Evolutionary conservation across 208 protist genomes (phyloP), one percentile per base, ranked within the genome.

Genomic region (Trypanosoma brucei): DNA sequence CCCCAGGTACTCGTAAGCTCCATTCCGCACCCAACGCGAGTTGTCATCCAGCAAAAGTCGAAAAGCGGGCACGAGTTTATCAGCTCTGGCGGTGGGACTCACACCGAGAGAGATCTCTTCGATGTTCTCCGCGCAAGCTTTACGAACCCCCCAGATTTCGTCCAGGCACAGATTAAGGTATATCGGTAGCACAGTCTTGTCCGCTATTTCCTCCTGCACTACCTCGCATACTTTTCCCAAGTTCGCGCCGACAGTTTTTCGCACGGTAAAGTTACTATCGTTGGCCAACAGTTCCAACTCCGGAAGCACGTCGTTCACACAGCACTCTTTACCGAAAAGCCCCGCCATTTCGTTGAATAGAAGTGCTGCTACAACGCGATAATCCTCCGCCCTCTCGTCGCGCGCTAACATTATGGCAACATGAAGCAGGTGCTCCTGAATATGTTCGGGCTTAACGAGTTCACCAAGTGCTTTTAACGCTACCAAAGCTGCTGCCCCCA

Each of bases 121-220:
- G 36, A 96, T 79, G 38, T 75, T 78, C 66, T 97, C 92, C 8
- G 86, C 91, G 65, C 94, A 98, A 6, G 93, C 94, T 79, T 97
- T 96, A 4, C 97, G 92, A 36, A 98, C 96, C 14, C 94, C 95
- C 95, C 95, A 98, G 7, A 98, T 95, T 49, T 98, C 95, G 68
- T 98, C 97, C n/a, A 81, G 68, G 60, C 89, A 97, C 37, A 98
- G 82, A 13, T 62, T 82, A 0, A 96, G 42, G 68, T 90, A 98
- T 8, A 98, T 68, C 35, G 86, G 83, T 36, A 97, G 65, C 11
- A 97, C 70, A 31, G 70, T 71, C 30, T 76, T 72, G 39, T 87
- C 79, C 6, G 85, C 80, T 45, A 72, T 75, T 39, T 75, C 70
- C 14, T 70, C 84, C 65, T 70, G 59, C 46, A 83, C 75, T 3